Percentiles rank a stretch among this genome's conserved stretches.
phyloP scores from a whole-genome alignment of 306 rosid genomes.

The Potentilla sterilis region DNA sequence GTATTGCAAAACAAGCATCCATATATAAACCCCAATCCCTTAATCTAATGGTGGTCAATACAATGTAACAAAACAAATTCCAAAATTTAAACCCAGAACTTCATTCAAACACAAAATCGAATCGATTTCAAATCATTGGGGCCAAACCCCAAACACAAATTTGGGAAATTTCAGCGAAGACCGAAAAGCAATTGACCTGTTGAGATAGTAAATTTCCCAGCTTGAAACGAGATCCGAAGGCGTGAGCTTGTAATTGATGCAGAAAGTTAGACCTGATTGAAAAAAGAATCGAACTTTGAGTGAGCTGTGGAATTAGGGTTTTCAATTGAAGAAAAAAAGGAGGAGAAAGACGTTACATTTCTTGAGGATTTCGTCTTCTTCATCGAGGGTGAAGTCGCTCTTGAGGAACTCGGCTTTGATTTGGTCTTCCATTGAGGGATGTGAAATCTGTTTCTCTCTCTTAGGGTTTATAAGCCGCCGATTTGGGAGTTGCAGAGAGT shows the following conservation, averaged over 20 bases:
- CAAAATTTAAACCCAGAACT: background rate
- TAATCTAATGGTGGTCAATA: background rate
- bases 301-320: background rate
- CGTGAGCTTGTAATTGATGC: conserved; percentile 67
- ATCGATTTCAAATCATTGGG: background rate
- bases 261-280: conserved; percentile 58
- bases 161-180: background rate
- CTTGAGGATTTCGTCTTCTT: conserved; percentile 64
- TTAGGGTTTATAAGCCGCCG: conserved; percentile 54
- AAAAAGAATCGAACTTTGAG: background rate
- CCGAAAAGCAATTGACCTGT: conserved; percentile 45
- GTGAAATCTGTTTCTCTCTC: conserved; percentile 24
- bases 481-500: conserved; percentile 24
- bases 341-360: conserved; percentile 52
- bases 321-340: background rate
- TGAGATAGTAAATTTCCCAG: conserved; percentile 92
- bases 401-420: conserved; percentile 61
- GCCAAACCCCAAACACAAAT: background rate
- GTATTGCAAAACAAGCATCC: background rate
- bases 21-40: background rate
- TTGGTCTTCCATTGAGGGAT: conserved; percentile 68
- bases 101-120: background rate
- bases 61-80: background rate
- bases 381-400: conserved; percentile 52
- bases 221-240: conserved; percentile 79